phyloP scores from a whole-genome alignment of 2,329 filamentous ascomycete species.

The Anisogramma anomala region DNA sequence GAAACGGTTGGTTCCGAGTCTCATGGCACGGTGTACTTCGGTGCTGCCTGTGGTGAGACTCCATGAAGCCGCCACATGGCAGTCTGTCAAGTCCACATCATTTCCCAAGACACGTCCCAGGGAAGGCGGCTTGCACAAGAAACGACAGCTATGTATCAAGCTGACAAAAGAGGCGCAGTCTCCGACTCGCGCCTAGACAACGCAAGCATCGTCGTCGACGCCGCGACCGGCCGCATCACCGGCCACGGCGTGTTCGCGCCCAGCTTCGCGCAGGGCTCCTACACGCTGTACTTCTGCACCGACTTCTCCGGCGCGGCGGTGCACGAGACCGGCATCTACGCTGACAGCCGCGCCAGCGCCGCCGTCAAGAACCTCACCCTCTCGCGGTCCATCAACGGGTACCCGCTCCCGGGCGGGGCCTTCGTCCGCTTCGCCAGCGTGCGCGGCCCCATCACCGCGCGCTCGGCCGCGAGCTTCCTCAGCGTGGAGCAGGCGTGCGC shows the following conservation, averaged over 20 bases:
- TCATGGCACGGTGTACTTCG: too few species aligned
- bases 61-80: too few species aligned
- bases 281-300: conserved; percentile 52
- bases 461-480: conserved; percentile 61
- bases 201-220: conserved; percentile 43
- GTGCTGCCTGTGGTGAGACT: too few species aligned
- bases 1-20: too few species aligned
- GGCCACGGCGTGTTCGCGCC: conserved; percentile 51
- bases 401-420: conserved; percentile 47
- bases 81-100: too few species aligned
- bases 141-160: too few species aligned
- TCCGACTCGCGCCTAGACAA: conserved; percentile 48
- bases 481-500: conserved; percentile 53
- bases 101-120: too few species aligned
- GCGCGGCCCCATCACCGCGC: conserved; percentile 43
- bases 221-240: conserved; percentile 45
- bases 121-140: too few species aligned
- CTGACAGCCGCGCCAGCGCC: conserved; percentile 41
- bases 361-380: conserved; percentile 36
- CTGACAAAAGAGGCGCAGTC: too few species aligned
- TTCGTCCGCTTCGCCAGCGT: conserved; percentile 49
- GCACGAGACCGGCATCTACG: conserved; percentile 50
- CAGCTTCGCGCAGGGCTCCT: conserved; percentile 53
- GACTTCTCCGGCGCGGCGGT: conserved; percentile 51
- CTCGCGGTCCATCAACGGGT: conserved; percentile 38